Evolutionary conservation across 2,329 filamentous ascomycete genomes (phyloP), one percentile per base, ranked within the genome.

Genomic region (Diaporthe humulicola): DNA sequence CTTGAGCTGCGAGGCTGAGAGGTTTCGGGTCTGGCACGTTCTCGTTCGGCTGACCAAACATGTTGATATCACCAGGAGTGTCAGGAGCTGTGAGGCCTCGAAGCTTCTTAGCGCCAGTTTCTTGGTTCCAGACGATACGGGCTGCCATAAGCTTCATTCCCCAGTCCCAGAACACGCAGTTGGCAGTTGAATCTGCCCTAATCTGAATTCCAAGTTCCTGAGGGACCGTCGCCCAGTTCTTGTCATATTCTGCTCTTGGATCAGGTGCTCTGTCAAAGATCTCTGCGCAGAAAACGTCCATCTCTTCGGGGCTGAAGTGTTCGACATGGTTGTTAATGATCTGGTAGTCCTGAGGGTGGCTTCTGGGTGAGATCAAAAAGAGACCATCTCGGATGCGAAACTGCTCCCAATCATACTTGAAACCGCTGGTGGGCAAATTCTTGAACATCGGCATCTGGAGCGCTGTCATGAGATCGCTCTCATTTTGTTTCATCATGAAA

Each of bases 81-180:
- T 40, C 57, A 40, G 14, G 14, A 8, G 6, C 14, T 42, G 38
- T 7, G 36, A 17, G 22, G 6, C 19, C 17, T 48, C 22, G 42
- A 22, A 19, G 30, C 15, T 38, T 40, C 12, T 40, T 22, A 15
- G 25, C 4, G 12, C 10, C 17, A 17, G 7, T 4, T 25, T 64
- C 38, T 17, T 45, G 38, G 15, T 0, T 2, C 7, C 9, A 30
- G 15, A 30, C 17, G 17, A 30, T 14, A 17, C 58, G 58, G 5
- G 58, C 38, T 4, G 58, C 58, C 15, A 70, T 36, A 22, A 70
- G 15, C 25, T 56, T 54, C 67, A 70, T 70, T 15, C 38, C 52
- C 67, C 67, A 70, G 50, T 58, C 67, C 36, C 38, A 58, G 8
- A 70, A 22, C 19, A 30, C 67, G 4, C 4, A 9, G 2, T 7